Percentiles rank a stretch among this genome's conserved stretches.
phyloP scores from a whole-genome alignment of 192 early-diverging fungal species.

The Mortierella hygrophila region DNA sequence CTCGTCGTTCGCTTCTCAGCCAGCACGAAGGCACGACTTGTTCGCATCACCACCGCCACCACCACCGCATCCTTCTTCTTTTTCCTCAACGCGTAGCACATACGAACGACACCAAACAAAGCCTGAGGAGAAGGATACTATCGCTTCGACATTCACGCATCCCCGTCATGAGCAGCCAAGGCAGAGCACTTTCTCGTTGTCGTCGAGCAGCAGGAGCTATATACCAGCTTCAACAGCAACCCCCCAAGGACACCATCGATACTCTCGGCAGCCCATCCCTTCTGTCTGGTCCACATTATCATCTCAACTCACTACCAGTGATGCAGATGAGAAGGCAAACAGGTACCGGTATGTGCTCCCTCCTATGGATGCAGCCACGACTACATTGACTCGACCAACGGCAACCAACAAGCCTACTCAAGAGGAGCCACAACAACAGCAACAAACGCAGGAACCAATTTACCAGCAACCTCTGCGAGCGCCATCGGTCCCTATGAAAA shows the following conservation, averaged over 20 bases:
- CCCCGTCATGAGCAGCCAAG: neutral
- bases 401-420: neutral
- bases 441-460: neutral
- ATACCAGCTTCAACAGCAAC: neutral
- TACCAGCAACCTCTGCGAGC: neutral
- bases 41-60: neutral
- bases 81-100: neutral
- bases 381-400: neutral
- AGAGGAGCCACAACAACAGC: neutral
- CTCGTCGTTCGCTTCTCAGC: neutral
- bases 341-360: conserved; percentile 28
- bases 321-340: neutral
- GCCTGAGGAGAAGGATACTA: conserved; percentile 39
- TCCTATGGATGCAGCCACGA: conserved; percentile 7
- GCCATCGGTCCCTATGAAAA: neutral
- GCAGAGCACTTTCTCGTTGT: neutral
- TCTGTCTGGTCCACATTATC: neutral
- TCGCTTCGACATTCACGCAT: neutral
- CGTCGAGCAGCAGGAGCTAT: neutral
- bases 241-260: neutral
- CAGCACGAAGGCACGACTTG: neutral
- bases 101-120: conserved; percentile 5
- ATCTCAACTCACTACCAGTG: neutral
- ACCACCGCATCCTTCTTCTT: neutral
- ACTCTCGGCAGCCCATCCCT: neutral